Evolutionary conservation across 441 rosid genomes (phyloP).

Genomic region (Manihot esculenta): DNA sequence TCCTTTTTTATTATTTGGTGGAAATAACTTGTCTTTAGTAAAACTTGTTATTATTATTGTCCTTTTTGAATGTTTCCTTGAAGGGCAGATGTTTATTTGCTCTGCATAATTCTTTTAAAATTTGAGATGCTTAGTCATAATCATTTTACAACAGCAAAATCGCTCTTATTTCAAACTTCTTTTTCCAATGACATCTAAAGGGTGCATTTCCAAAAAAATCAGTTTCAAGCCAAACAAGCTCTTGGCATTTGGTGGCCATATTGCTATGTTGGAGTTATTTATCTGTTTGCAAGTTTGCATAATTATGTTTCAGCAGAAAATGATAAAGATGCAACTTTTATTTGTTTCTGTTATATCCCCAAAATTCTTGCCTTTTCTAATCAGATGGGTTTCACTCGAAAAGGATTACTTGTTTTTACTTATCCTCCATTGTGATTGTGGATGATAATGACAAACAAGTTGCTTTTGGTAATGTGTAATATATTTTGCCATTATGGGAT

Average conservation of each 20-base stretch:
- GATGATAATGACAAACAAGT: background rate
- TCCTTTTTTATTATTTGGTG: background rate
- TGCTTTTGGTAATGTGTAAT: background rate
- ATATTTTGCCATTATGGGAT: background rate
- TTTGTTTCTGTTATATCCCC: background rate
- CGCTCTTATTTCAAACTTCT: no score
- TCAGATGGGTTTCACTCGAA: background rate
- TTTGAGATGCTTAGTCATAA: no score
- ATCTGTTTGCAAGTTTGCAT: background rate
- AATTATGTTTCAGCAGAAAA: conserved; percentile 4
- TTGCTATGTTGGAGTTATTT: background rate
- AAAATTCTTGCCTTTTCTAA: background rate
- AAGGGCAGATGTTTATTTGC: background rate
- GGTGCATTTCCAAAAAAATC: no score
- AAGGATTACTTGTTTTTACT: background rate
- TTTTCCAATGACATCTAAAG: no score
- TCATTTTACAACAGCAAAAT: no score
- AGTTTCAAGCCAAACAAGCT: no score
- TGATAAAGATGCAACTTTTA: background rate
- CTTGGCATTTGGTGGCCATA: background rate
- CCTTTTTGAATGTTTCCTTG: background rate
- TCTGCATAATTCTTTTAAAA: no score
- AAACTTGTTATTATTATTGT: background rate
- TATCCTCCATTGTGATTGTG: background rate
- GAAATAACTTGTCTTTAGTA: background rate